Evolutionary conservation across 352 stramenopile species (phyloP), one percentile per base, ranked within the genome.

Genomic region (Phytopythium aichiense): DNA sequence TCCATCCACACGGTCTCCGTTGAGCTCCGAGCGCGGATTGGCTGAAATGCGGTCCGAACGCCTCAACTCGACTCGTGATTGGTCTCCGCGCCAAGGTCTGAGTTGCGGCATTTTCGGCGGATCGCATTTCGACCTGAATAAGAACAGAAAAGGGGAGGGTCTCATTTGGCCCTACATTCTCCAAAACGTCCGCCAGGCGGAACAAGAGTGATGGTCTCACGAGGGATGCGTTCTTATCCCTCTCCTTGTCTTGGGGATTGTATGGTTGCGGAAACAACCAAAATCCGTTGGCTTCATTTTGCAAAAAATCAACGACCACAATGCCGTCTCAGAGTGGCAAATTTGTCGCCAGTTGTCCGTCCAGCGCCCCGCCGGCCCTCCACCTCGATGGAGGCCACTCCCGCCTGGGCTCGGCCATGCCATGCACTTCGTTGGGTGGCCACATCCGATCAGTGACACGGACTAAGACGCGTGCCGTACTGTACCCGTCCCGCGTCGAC

Each of bases 391-490:
- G 50, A 30, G 28, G 16, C 30, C 28, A 25, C 25, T 16, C 7
- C 28, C 28, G 48, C 9, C 48, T 30, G 28, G 2, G 28, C 28
- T 30, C 28, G 28, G 28, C 4, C 28, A 30, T 30, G 28, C 28
- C 28, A n/a, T n/a, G n/a, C n/a, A 30, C 22, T 28, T 18, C n/a
- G n/a, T 5, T 56, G 18, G 48, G 7, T 4, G 35, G 22, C 20
- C 42, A 25, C 45, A 51, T 51, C 45, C 28, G 31, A n/a, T 38
- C 25, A n/a, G 28, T 9, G 23, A 22, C 22, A 23, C 23, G 25
- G 55, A 60, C 51, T 60, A 60, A 60, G 55, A 60, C 54, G 38
- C 54, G 37, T 46, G 52, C 52, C 9, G 20, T 28, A 58, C n/a
- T 18, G 33, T 58, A 58, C 30, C 20, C 3, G n/a, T 28, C 18